Conservation (phyloP, 140 eudicot species). For the Erigeron philadelphicus region DNA sequence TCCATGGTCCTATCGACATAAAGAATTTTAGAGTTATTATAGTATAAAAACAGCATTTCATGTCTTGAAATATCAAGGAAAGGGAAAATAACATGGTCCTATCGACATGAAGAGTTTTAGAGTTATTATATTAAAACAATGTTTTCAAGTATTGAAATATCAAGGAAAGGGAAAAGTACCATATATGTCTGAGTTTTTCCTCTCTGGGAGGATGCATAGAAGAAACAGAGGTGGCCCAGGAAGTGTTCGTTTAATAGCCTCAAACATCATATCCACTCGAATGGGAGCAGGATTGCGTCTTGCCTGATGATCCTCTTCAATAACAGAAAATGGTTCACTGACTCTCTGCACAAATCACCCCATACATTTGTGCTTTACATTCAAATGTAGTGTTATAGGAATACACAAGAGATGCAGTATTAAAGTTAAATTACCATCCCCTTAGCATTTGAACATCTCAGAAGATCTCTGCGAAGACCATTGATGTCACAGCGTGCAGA, state of each 20-base stretch:
- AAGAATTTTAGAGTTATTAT: background rate
- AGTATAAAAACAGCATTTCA: background rate
- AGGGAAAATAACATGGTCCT: slow-evolving; percentile 55
- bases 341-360: slow-evolving; percentile 6
- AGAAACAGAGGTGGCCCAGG: slow-evolving; percentile 47
- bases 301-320: slow-evolving; percentile 45
- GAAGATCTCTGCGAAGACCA: slow-evolving; percentile 29
- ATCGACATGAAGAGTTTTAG: background rate
- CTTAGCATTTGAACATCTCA: slow-evolving; percentile 33
- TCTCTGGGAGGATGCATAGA: slow-evolving; percentile 51
- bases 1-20: slow-evolving; percentile 53
- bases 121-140: background rate
- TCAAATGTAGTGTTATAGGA: background rate
- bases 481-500: slow-evolving; percentile 46
- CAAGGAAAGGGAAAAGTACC: slow-evolving; percentile 29
- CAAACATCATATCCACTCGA: slow-evolving; percentile 64
- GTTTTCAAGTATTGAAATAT: slow-evolving; percentile 1
- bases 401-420: background rate
- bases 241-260: slow-evolving; percentile 26
- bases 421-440: slow-evolving; percentile 38
- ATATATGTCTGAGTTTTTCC: slow-evolving; percentile 43
- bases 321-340: slow-evolving; percentile 30
- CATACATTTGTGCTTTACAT: background rate
- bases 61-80: slow-evolving; percentile 1
- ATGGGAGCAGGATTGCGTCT: slow-evolving; percentile 45